Evolutionary conservation across 2,329 filamentous ascomycete genomes (phyloP), one percentile per base, ranked within the genome.

Genomic region (Microsporum audouinii): DNA sequence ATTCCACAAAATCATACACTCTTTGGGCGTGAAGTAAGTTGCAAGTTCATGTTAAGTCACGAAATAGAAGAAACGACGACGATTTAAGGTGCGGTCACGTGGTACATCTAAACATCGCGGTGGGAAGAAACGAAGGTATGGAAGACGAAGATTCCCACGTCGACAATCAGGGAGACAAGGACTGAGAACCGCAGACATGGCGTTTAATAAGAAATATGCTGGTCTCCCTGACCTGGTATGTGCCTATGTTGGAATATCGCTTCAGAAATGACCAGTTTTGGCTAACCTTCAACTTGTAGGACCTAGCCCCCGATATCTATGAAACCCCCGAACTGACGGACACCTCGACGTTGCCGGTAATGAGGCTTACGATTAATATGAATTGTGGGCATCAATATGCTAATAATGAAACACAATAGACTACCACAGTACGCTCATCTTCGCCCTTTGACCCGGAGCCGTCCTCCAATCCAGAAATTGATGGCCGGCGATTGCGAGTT

Each of bases 281-380:
- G 51, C 63, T 65, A 65, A 66, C 57, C 38, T 8, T 5, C 29
- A 62, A 55, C 39, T 31, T 23, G 27, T 41, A 95, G 88, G 91
- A 96, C 76, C 88, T 87, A 60, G 91, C 91, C 33, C 91, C 91
- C 66, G 94, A 97, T 71, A 89, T 96, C 69, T 97, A 96, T 79
- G 92, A 97, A 76, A 97, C 94, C 14, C 91, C 92, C 66, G 91
- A 95, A 61, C 79, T 96, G 66, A 92, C 88, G 71, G 91, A 95
- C 74, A 88, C 85, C 65, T 95, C 91, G 27, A 96, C 91, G 56
- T 78, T 91, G 61, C 88, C 86, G 61, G 89, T 92, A 78, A 74
- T 27, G 8, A 6, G 3, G n/a, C 51, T 31, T 34, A 27, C 31
- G 1, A 5, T 17, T n/a, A 29, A 5, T 7, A 14, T 3, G 3